phyloP scores from a whole-genome alignment of 2,329 filamentous ascomycete species.

The Stenocarpella maydis region DNA sequence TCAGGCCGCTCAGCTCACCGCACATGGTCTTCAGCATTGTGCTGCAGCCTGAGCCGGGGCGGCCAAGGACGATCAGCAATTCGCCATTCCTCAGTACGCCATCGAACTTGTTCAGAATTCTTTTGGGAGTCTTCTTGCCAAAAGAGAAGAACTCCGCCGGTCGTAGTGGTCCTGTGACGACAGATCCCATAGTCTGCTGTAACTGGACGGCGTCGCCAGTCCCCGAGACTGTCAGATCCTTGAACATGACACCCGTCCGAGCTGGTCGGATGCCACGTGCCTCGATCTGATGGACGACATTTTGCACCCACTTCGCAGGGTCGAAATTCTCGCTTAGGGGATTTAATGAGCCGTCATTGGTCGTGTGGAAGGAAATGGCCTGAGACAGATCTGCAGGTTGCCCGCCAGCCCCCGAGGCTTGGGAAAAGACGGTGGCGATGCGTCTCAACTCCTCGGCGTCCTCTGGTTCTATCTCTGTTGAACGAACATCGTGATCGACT shows the following conservation, averaged over 20 bases:
- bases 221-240: conserved; percentile 71
- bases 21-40: conserved; percentile 70
- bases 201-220: conserved; percentile 73
- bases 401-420: background rate
- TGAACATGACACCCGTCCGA: conserved; percentile 68
- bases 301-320: conserved; percentile 51
- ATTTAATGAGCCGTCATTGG: conserved; percentile 47
- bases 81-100: conserved; percentile 71
- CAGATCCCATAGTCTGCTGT: conserved; percentile 71
- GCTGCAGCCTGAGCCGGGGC: conserved; percentile 70
- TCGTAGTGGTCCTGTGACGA: conserved; percentile 65
- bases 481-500: background rate
- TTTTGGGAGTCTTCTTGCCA: conserved; percentile 56
- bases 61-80: conserved; percentile 73
- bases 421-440: conserved; percentile 24
- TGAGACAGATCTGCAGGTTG: conserved; percentile 7
- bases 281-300: conserved; percentile 53
- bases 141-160: conserved; percentile 63
- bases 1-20: conserved; percentile 66
- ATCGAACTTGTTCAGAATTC: conserved; percentile 71
- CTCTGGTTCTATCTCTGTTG: conserved; percentile 9
- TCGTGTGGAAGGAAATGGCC: conserved; percentile 27
- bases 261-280: conserved; percentile 62
- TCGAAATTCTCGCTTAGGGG: conserved; percentile 51
- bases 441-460: conserved; percentile 27